Evolutionary conservation across 768 basidiomycete species (phyloP), one percentile per base, ranked within the genome.

Genomic region (Termitomyces sp.): DNA sequence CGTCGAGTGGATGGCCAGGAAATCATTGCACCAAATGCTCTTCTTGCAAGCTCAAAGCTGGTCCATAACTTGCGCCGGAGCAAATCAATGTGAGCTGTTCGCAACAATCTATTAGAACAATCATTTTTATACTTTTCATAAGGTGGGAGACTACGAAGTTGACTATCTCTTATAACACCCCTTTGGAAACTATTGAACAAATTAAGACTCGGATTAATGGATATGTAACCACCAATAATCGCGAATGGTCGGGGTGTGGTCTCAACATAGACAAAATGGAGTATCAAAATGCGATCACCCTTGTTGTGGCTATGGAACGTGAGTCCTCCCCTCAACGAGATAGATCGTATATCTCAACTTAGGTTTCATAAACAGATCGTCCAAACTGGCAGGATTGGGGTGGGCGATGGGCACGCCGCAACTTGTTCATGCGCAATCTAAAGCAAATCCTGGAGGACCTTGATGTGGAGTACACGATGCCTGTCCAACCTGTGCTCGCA

Each of bases 371-470:
- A 55, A 32, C 18, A 55, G 88, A 92, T 73, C 85, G 88, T 56
- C 81, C 86, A 40, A 91, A 91, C 68, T 93, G 91, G 91, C 91
- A 92, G 69, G 90, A 92, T 69, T 93, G 91, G 91, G 90, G 89
- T 52, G 91, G 84, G 20, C 79, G 90, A 60, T 91, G 89, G 90
- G 78, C 76, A 8, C 86, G 90, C 50, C 86, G 91, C 63, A 92
- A 84, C 12, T 77, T 74, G 24, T 90, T 92, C 72, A 92, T 92
- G 91, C 83, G 87, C 42, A 72, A 88, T 66, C 78, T 93, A 51
- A 91, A 90, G 74, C 81, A 76, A 5, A 69, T 86, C 15, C 75
- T 92, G 56, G 90, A 92, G 71, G 90, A 91, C 36, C 82, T 93
- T 53, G 88, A 90, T 66, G 74, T 93, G 59, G 76, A 76, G 35